Percentiles rank a stretch among this genome's conserved stretches.
Conservation (phyloP, 1,284 basidiomycete species). For the Puccinia polysora region DNA sequence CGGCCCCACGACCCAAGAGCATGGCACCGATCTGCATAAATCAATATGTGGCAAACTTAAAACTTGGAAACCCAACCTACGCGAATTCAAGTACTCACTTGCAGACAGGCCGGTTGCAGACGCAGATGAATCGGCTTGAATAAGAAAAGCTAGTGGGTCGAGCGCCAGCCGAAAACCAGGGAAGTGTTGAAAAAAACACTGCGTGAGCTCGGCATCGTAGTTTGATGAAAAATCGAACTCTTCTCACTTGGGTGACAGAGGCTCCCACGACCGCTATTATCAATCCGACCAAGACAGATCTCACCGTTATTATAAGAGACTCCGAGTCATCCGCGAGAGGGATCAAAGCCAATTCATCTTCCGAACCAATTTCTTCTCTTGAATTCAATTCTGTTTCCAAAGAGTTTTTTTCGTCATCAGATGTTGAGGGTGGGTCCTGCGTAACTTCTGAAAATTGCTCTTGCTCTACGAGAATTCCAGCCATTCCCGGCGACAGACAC, state of each 20-base stretch:
- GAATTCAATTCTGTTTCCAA: background rate
- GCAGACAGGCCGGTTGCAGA: constrained; percentile 30
- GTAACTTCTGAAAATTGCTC: too few relatives aligned
- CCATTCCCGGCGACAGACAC: too few relatives aligned
- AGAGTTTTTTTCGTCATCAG: background rate
- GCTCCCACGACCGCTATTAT: constrained; percentile 21
- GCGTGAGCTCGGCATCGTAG: background rate
- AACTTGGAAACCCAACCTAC: background rate
- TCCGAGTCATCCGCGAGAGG: constrained; percentile 20
- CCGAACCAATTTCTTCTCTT: background rate
- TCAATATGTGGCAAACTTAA: background rate
- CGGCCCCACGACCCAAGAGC: constrained; percentile 23
- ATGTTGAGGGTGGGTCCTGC: too few relatives aligned
- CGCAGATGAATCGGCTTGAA: constrained; percentile 42
- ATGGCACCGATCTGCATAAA: constrained; percentile 21
- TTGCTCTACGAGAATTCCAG: too few relatives aligned
- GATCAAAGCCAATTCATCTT: constrained; percentile 11
- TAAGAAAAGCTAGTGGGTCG: constrained; percentile 31
- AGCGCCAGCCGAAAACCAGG: too few relatives aligned
- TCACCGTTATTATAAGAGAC: constrained; percentile 11
- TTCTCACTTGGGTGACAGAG: constrained; percentile 30
- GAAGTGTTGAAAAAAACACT: too few relatives aligned
- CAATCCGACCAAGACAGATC: constrained; percentile 25
- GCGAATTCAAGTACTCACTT: constrained; percentile 14
- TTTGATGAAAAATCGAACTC: background rate